Base-by-base conservation (phyloP, 208 protist species). In the Porcisia deanei region DNA sequence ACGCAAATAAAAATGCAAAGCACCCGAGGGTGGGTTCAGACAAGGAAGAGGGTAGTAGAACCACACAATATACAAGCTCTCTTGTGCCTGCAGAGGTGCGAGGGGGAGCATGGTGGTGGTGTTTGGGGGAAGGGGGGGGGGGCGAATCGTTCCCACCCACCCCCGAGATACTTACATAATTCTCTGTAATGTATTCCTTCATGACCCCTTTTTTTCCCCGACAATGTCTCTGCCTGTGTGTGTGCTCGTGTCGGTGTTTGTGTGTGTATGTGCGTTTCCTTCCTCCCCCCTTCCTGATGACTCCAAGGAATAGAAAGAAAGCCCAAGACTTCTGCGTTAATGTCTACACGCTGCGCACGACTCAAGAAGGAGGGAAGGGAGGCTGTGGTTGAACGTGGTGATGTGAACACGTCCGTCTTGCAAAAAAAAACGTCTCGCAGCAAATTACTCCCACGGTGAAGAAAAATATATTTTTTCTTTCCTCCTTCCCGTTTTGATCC, bases 191-290 rank as follows among this genome's bases (percentile, higher is more conserved):
- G 47, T 52, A 52, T 52, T 52, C 47, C 10, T 52, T 52, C 47
- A 52, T 52, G 47, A 12, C 47, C 47, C 10, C 10, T 52, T 52
- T 52, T 52, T 52, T 52, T 52, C 47, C 47, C 47, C 47, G 22
- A 60, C 7, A 60, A 39, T 65, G 60, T 65, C n/a, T n/a, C n/a
- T 37, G n/a, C 25, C n/a, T 61, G 25, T 65, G 60, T 30, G 60
- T 39, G 60, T 65, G 60, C 34, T 16, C 34, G 25, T 65, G 60
- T 65, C 20, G 25, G 34, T 65, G 60, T 52, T 1, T 52, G 47
- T 52, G 10, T 52, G 60, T 65, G 60, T 65, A 9, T 65, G 30
- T 65, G 60, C 34, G 34, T 65, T 8, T 65, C 25, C 34, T 30
- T 43, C 10, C 47, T 12, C 47, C 47, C 10, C 47, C 8, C 0